Evolutionary conservation across 1,139 yeast species (phyloP).

Genomic region (Diutina sp.): DNA sequence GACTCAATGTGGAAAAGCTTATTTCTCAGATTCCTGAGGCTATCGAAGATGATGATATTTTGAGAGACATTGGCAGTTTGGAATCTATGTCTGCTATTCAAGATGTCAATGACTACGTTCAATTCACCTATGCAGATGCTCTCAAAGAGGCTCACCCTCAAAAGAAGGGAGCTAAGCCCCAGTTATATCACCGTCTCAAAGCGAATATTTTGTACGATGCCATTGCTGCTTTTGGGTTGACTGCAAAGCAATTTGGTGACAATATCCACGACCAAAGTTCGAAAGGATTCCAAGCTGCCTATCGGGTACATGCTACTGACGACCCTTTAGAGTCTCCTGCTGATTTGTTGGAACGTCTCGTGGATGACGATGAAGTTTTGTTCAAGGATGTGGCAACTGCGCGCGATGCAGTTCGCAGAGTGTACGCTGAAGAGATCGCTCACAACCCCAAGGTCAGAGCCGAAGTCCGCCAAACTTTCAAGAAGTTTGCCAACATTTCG

Average conservation of each 20-base stretch:
- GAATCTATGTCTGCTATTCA: slow-evolving; percentile 69
- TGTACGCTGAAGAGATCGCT: slow-evolving; percentile 62
- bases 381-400: slow-evolving; percentile 54
- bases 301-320: slow-evolving; percentile 64
- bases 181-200: slow-evolving; percentile 61
- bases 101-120: slow-evolving; percentile 76
- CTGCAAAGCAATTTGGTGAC: slow-evolving; percentile 73
- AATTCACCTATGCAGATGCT: slow-evolving; percentile 68
- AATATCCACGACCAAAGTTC: slow-evolving; percentile 55
- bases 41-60: slow-evolving; percentile 34
- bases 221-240: slow-evolving; percentile 63
- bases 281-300: slow-evolving; percentile 31
- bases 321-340: slow-evolving; percentile 58
- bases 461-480: slow-evolving; percentile 58
- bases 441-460: slow-evolving; percentile 75
- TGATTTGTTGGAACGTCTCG: slow-evolving; percentile 44
- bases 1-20: slow-evolving; percentile 47
- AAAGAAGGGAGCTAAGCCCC: slow-evolving; percentile 2
- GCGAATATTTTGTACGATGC: slow-evolving; percentile 55
- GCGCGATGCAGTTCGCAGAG: slow-evolving; percentile 56
- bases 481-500: slow-evolving; percentile 56
- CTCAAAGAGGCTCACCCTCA: slow-evolving; percentile 63
- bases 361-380: slow-evolving; percentile 41
- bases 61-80: slow-evolving; percentile 46
- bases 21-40: slow-evolving; percentile 37